phyloP scores from a whole-genome alignment of 345 rosid species.

The Anacardium occidentale region DNA sequence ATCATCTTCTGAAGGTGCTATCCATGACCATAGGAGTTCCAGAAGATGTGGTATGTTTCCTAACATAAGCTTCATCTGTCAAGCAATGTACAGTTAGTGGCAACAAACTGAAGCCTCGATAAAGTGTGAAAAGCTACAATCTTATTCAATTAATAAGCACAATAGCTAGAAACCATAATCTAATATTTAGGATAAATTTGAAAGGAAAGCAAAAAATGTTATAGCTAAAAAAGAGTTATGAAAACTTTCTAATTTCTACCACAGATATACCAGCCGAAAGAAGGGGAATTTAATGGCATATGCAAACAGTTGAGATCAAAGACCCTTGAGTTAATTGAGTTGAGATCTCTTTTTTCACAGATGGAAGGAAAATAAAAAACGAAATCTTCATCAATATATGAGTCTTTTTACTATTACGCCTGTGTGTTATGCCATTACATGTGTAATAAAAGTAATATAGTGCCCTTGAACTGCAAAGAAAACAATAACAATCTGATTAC shows the following conservation, averaged over 20 bases:
- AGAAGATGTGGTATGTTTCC: slow-evolving; percentile 85
- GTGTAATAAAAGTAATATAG: not conserved
- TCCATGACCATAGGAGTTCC: slow-evolving; percentile 95
- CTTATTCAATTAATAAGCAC: not conserved
- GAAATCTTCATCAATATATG: not conserved
- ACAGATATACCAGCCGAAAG: not conserved
- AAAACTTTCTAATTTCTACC: not conserved
- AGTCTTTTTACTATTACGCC: not conserved
- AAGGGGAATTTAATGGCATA: not conserved
- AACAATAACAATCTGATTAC: not conserved
- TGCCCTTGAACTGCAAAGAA: not conserved
- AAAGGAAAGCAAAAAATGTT: not conserved
- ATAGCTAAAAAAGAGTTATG: not conserved
- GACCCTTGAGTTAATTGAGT: not conserved
- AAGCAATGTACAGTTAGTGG: slow-evolving; percentile 27
- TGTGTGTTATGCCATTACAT: not conserved
- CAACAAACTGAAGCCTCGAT: not conserved
- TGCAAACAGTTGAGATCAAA: slow-evolving; percentile 5
- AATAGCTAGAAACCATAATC: not conserved
- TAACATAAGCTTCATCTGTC: slow-evolving; percentile 92
- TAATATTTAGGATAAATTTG: not conserved
- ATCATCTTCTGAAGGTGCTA: slow-evolving; percentile 89
- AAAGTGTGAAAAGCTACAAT: not conserved
- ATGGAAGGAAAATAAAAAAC: not conserved
- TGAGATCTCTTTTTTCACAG: not conserved